These are phyloP conservation scores for Leishmania martiniquensis DNA, from an alignment of 208 protist genomes.

Conservation along the genomic window DNA sequence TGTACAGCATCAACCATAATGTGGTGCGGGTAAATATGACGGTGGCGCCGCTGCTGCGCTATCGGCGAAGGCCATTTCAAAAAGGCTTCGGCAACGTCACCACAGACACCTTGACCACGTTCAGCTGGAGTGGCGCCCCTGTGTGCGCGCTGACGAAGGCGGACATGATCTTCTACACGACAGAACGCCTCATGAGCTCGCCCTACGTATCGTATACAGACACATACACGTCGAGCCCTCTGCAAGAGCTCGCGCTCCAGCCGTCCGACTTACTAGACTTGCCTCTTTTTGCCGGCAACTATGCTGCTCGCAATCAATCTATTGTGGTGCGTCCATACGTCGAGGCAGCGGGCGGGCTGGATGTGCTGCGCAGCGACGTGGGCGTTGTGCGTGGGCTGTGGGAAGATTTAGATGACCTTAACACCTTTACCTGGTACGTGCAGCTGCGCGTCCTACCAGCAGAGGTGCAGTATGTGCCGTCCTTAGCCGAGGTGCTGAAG, in stretches of 20 bases:
- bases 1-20: constrained; percentile 57
- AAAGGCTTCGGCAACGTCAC: constrained; percentile 9
- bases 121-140: constrained; percentile 33
- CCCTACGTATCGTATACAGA: constrained; percentile 55
- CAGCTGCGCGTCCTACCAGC: constrained; percentile 55
- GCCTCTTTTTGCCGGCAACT: constrained; percentile 48
- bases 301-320: constrained; percentile 66
- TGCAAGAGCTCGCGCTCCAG: constrained; percentile 38
- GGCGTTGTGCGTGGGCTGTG: constrained; percentile 37
- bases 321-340: constrained; percentile 39
- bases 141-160: constrained; percentile 67
- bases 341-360: constrained; percentile 51
- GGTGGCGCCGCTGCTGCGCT: constrained; percentile 66
- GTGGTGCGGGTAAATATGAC: constrained; percentile 67
- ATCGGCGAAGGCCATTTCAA: constrained; percentile 11
- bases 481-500: constrained; percentile 72
- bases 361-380: constrained; percentile 32
- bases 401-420: constrained; percentile 65
- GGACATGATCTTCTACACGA: constrained; percentile 67
- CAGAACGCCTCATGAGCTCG: constrained; percentile 46
- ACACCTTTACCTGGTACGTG: constrained; percentile 76
- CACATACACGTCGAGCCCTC: constrained; percentile 56
- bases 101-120: background rate
- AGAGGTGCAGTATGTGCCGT: constrained; percentile 63
- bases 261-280: constrained; percentile 60